These are phyloP conservation scores for Tetrapisispora arboricola DNA, from an alignment of 805 yeast genomes.

Conservation along the genomic window DNA sequence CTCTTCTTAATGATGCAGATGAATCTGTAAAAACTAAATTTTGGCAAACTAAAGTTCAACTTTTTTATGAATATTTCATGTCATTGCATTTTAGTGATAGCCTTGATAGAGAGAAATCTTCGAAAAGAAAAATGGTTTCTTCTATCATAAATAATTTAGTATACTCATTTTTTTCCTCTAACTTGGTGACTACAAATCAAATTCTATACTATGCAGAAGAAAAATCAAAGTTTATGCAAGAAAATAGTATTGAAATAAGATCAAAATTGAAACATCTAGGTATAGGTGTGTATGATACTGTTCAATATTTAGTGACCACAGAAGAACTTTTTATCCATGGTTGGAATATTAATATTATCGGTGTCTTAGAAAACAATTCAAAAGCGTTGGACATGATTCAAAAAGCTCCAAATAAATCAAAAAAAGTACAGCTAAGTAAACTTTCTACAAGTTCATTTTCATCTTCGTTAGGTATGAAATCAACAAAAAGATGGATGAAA, in stretches of 20 bases:
- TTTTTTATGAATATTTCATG: constrained; percentile 71
- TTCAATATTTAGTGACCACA: constrained; percentile 24
- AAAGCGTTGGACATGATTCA: not conserved
- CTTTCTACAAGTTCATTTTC: not conserved
- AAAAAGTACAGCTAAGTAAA: not conserved
- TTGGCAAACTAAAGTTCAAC: constrained; percentile 74
- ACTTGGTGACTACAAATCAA: constrained; percentile 56
- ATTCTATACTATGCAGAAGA: constrained; percentile 33
- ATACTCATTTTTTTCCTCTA: constrained; percentile 61
- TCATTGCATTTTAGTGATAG: constrained; percentile 59
- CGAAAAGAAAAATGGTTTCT: constrained; percentile 57
- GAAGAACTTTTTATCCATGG: constrained; percentile 40
- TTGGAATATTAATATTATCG: constrained; percentile 52
- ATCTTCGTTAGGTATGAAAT: constrained; percentile 2
- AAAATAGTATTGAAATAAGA: constrained; percentile 21
- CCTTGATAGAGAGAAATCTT: constrained; percentile 63
- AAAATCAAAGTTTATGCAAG: constrained; percentile 19
- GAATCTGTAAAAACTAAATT: constrained; percentile 43
- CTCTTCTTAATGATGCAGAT: constrained; percentile 44
- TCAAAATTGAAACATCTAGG: constrained; percentile 26
- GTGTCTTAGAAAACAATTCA: constrained; percentile 34
- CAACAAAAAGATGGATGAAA: constrained; percentile 24
- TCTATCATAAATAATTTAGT: constrained; percentile 49
- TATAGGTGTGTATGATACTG: constrained; percentile 33
- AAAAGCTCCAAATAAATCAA: not conserved